phyloP scores from a whole-genome alignment of 108 stramenopile species.

The Halocafeteria seosinensis region DNA sequence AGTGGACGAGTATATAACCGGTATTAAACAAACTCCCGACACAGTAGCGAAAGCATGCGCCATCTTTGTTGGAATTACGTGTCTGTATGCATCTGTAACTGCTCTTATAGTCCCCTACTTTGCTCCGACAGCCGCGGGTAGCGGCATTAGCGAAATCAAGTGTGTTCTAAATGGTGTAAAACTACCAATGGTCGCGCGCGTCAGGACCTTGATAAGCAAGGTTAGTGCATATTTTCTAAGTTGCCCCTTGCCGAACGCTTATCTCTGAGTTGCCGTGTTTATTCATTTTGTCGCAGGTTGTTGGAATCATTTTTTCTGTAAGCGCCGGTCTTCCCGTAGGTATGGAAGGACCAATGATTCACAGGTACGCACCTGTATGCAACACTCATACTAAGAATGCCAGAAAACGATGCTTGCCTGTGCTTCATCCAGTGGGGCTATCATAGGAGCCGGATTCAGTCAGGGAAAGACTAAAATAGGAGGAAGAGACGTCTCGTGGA shows the following conservation, averaged over 20 bases:
- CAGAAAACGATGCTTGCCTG: no score
- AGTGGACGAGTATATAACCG: neutral
- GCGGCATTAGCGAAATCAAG: conserved; percentile 93
- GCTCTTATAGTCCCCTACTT: conserved; percentile 49
- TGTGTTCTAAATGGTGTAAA: conserved; percentile 85
- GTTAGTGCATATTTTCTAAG: no score
- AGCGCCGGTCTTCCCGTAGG: conserved; percentile 79
- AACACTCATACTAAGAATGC: no score
- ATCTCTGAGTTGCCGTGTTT: no score
- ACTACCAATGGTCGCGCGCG: conserved; percentile 57
- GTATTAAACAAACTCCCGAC: conserved; percentile 42
- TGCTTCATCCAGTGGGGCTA: no score
- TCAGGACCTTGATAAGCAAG: conserved; percentile 80
- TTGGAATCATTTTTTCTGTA: conserved; percentile 77
- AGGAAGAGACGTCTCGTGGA: neutral
- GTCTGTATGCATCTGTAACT: conserved; percentile 55
- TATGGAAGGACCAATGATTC: conserved; percentile 61
- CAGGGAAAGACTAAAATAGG: conserved; percentile 16
- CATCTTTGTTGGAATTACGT: conserved; percentile 55
- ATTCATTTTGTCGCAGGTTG: no score
- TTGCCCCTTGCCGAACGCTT: no score
- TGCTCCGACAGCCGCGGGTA: conserved; percentile 77
- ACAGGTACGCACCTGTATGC: no score
- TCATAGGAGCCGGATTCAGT: conserved; percentile 30
- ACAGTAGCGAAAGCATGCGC: no score